These are phyloP conservation scores for Capronia coronata DNA, from an alignment of 2,329 filamentous ascomycete genomes.

Conservation along the genomic window DNA sequence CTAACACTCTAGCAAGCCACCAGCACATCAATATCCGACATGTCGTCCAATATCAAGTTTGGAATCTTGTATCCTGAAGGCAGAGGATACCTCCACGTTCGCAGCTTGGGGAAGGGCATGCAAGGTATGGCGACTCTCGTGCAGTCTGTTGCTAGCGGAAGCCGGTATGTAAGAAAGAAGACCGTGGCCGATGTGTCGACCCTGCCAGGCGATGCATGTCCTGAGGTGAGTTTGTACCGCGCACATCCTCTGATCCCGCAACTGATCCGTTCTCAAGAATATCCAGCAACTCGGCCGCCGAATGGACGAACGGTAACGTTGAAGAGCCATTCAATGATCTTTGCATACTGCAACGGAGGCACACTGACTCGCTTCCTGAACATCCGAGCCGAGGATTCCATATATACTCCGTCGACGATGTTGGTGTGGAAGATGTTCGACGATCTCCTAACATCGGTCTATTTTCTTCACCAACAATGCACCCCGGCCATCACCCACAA, in stretches of 20 bases:
- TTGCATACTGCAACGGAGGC: constrained; percentile 13
- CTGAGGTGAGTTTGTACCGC: constrained; percentile 11
- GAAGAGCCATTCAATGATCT: constrained; percentile 10
- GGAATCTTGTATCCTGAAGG: constrained; percentile 15
- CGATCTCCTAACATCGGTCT: constrained; percentile 5
- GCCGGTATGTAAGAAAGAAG: constrained; percentile 22
- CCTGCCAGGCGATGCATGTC: background rate
- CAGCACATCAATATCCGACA: background rate
- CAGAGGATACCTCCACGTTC: constrained; percentile 5
- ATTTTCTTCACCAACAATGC: constrained; percentile 6
- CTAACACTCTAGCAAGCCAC: too few relatives aligned
- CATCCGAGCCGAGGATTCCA: background rate
- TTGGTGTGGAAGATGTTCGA: constrained; percentile 10
- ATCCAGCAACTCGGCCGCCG: background rate
- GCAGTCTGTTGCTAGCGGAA: constrained; percentile 10
- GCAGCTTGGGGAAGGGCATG: constrained; percentile 1
- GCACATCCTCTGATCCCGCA: constrained; percentile 4
- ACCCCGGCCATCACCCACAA: constrained; percentile 4
- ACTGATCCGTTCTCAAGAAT: constrained; percentile 2
- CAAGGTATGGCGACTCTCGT: constrained; percentile 8
- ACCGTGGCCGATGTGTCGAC: background rate
- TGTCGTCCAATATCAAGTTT: background rate
- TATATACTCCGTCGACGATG: background rate
- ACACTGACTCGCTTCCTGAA: constrained; percentile 9
- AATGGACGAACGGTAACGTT: background rate